Conservation (phyloP, 1,284 basidiomycete genomes). For the Apiotrichum siamense region DNA sequence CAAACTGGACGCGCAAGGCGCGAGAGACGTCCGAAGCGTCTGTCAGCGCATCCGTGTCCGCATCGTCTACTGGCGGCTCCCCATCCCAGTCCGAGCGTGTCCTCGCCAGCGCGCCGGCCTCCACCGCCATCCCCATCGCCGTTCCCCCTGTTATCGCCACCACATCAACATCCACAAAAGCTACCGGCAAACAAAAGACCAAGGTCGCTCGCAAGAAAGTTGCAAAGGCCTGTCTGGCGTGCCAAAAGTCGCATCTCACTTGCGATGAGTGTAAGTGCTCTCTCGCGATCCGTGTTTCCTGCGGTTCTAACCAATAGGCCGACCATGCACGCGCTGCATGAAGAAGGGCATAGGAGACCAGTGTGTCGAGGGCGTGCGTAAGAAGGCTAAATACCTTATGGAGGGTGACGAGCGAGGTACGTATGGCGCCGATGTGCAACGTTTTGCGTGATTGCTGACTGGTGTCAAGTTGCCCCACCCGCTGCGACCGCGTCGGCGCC, state of each 20-base stretch:
- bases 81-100: not conserved
- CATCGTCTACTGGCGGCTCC: slow-evolving; percentile 2
- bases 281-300: not conserved
- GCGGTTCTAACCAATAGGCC: slow-evolving; percentile 54
- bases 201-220: slow-evolving; percentile 57
- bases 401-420: slow-evolving; percentile 84
- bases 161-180: not conserved
- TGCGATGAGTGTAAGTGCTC: slow-evolving; percentile 79
- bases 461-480: not conserved
- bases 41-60: slow-evolving; percentile 4
- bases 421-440: not conserved
- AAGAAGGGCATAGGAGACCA: slow-evolving; percentile 85
- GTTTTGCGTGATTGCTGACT: not conserved
- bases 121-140: not conserved
- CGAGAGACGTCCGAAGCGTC: slow-evolving; percentile 9
- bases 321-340: slow-evolving; percentile 89
- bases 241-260: slow-evolving; percentile 89
- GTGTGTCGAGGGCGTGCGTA: slow-evolving; percentile 89
- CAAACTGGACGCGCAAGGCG: slow-evolving; percentile 6
- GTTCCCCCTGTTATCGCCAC: not conserved
- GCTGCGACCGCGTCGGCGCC: not conserved
- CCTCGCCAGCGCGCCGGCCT: not conserved
- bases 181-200: slow-evolving; percentile 6
- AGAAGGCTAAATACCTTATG: slow-evolving; percentile 95
- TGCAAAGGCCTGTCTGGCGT: slow-evolving; percentile 74